phyloP scores from a whole-genome alignment of 148 eudicot species.

The Arctostaphylos glauca region DNA sequence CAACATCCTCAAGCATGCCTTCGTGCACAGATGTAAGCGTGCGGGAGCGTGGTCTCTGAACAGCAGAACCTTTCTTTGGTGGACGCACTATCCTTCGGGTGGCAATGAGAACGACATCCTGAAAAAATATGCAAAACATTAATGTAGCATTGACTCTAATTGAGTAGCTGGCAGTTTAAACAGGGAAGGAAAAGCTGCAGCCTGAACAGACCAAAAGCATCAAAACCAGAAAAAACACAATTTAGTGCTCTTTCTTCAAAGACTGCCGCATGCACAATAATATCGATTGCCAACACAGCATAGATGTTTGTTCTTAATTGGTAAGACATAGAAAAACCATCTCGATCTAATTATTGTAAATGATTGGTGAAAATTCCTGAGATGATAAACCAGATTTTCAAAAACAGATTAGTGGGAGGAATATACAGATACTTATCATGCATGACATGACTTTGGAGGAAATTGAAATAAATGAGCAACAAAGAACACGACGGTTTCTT shows the following conservation, averaged over 20 bases:
- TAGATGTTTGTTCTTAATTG: neutral
- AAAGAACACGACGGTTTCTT: neutral
- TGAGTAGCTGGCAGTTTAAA: neutral
- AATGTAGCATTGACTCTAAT: neutral
- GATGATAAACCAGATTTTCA: too few relatives aligned
- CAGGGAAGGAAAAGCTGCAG: neutral
- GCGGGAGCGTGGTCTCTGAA: constrained; percentile 70
- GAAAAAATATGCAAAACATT: neutral
- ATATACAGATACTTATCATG: too few relatives aligned
- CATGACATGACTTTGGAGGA: too few relatives aligned
- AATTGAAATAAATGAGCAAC: neutral
- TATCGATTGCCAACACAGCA: neutral
- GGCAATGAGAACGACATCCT: constrained; percentile 88
- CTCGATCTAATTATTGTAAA: neutral
- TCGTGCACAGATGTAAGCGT: constrained; percentile 93
- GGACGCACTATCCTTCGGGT: constrained; percentile 82
- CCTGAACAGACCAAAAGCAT: neutral
- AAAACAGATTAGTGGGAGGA: too few relatives aligned
- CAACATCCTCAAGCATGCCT: constrained; percentile 79
- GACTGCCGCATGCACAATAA: neutral
- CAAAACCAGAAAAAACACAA: neutral
- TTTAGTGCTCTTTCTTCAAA: neutral
- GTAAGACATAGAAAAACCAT: neutral
- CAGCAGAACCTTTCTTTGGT: constrained; percentile 93
- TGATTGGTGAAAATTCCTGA: too few relatives aligned